phyloP scores from a whole-genome alignment of 140 eudicot species.

The Flaveria floridana region DNA sequence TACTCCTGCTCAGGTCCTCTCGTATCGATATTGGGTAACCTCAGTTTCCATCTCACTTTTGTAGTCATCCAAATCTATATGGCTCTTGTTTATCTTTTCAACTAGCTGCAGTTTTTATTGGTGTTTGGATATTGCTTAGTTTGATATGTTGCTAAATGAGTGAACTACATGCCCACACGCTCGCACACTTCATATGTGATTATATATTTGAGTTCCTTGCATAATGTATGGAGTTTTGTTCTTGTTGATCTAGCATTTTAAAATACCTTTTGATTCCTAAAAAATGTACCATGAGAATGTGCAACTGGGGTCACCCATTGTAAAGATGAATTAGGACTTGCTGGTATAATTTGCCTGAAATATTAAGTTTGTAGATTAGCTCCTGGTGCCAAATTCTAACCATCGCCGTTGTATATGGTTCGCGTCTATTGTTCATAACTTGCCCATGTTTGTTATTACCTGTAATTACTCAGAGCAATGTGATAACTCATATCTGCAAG shows the following conservation, averaged over 20 bases:
- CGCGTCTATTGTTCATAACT: no score
- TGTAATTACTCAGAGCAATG: no score
- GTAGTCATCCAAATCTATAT: not conserved
- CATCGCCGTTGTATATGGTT: no score
- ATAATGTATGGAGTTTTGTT: not conserved
- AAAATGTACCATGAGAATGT: no score
- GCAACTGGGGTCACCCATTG: no score
- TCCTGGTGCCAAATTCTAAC: no score
- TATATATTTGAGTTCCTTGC: not conserved
- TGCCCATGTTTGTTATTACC: no score
- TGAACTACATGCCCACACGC: not conserved
- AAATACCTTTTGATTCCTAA: no score
- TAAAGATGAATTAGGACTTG: no score
- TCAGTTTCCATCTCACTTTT: slow-evolving; percentile 28
- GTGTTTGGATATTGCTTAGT: not conserved
- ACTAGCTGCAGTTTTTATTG: no score
- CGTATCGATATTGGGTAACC: slow-evolving; percentile 67
- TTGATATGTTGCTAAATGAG: not conserved
- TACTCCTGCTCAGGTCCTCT: slow-evolving; percentile 69
- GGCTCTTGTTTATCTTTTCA: not conserved
- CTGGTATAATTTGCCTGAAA: no score
- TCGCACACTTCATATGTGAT: not conserved
- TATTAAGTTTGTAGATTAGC: no score
- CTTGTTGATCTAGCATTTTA: not conserved
- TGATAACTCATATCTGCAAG: not conserved